Evolutionary conservation across 805 yeast species (phyloP), one percentile per base, ranked within the genome.

Genomic region (Pichia cabralensis): DNA sequence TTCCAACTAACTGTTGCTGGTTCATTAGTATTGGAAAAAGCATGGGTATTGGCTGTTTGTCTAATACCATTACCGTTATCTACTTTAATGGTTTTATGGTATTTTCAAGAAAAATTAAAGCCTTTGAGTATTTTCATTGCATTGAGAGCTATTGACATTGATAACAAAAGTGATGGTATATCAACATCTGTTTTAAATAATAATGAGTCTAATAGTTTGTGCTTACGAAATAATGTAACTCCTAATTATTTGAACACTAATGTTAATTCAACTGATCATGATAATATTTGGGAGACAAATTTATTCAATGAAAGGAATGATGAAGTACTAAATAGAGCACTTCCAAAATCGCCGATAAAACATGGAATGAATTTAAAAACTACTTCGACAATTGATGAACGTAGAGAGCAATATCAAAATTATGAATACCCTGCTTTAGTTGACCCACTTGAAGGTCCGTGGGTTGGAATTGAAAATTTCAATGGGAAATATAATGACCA

Each of bases 1-100:
- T 86, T 89, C 55, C 98, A 92, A 52, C 59, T 89, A 39, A 85
- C 95, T 10, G 86, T 88, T 83, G 85, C 89, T 0, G 97, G 97
- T 3, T 76, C 94, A 0, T 64, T 89, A 40, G 70, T 73, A 2
- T 68, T 84, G 37, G 85, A 81, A 48, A 74, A 79, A 40, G 95
- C 94, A 1, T 86, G 77, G 62, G 58, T 74, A 5, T 62, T 84
- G 28, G 85, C 96, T 0, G 62, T 79, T 33, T 67, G 74, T 43
- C 58, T 92, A 30, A 60, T 76, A 3, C 96, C 96, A 3, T 60
- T 88, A 28, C 94, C 96, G 2, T 47, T 83, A 6, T 55, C 75
- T 4, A 78, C 94, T 0, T 45, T 78, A 19, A 68, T 71, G 19
- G 71, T 76, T 38, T 62, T 80, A 51, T 84, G 84, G 76, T 80